Percentiles rank a stretch among this genome's conserved stretches.
Evolutionary conservation across 2,329 filamentous ascomycete genomes (phyloP).

Genomic region (Sporothrix protearum): DNA sequence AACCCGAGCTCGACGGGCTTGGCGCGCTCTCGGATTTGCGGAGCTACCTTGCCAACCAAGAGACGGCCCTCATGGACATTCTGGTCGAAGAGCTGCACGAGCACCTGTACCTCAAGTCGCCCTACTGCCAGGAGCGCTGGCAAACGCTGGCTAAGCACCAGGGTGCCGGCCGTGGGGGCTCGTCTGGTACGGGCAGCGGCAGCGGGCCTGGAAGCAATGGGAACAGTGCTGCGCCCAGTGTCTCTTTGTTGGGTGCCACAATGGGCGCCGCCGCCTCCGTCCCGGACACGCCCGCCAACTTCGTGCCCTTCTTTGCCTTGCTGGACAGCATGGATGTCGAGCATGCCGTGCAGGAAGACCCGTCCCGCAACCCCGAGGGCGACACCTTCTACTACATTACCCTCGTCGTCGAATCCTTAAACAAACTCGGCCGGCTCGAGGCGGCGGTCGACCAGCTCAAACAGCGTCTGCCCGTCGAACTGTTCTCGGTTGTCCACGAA

Average conservation of each 20-base stretch:
- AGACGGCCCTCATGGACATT: slow-evolving; percentile 87
- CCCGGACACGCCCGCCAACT: slow-evolving; percentile 44
- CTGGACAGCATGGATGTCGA: slow-evolving; percentile 61
- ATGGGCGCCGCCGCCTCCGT: slow-evolving; percentile 20
- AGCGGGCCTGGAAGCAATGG: neutral
- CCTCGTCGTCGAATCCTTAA: slow-evolving; percentile 80
- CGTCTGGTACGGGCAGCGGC: neutral
- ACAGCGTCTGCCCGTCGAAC: slow-evolving; percentile 85
- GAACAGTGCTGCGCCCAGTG: neutral
- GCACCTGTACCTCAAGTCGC: slow-evolving; percentile 94
- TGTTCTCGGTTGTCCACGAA: slow-evolving; percentile 91
- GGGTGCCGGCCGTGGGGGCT: slow-evolving; percentile 35
- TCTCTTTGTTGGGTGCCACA: neutral
- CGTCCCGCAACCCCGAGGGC: slow-evolving; percentile 87
- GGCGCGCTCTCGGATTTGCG: slow-evolving; percentile 82
- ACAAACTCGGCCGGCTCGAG: slow-evolving; percentile 83
- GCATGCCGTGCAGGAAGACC: slow-evolving; percentile 71
- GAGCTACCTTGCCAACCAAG: slow-evolving; percentile 87
- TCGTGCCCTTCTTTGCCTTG: slow-evolving; percentile 56
- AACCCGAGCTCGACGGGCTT: slow-evolving; percentile 86
- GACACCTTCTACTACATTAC: slow-evolving; percentile 94
- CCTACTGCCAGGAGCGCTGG: slow-evolving; percentile 96
- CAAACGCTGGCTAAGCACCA: slow-evolving; percentile 72
- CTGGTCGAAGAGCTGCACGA: slow-evolving; percentile 96
- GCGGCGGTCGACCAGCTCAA: slow-evolving; percentile 86